Base-by-base conservation (phyloP, 257 asterid genomes). In the Plantago ovata region DNA sequence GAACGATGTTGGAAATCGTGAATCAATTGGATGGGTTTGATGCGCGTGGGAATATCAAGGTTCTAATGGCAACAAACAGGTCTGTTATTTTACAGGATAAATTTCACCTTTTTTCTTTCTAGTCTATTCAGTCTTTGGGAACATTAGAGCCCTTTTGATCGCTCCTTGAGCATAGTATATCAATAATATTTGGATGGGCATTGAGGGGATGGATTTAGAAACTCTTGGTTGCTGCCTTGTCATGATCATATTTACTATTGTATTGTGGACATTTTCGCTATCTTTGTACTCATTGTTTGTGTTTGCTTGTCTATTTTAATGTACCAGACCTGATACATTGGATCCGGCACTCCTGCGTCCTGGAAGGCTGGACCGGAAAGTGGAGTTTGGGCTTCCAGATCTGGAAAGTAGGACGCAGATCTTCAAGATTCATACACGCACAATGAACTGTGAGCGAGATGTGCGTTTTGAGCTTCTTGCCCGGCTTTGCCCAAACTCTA, bases 41-140 rank as follows among this genome's bases (percentile, higher is more conserved):
- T 76, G 97, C 98, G 18, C 97, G 97, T 60, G 98, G 98, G 33
- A 92, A 92, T 60, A 92, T 92, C 42, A 92, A 93, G 74, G 98
- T 93, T 63, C 87, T 93, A 5, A 93, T 93, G 98, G 98, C 98
- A 49, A 93, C 98, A 45, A 93, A 93, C 65, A 84, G 98, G 98
- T 88, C 38, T 13, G 64, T 39, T 23, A 22, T 51, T 70, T n/a
- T n/a, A n/a, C n/a, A n/a, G n/a, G n/a, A n/a, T n/a, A n/a, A n/a
- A n/a, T n/a, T n/a, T n/a, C n/a, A n/a, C n/a, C n/a, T n/a, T n/a
- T n/a, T n/a, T n/a, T n/a, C n/a, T n/a, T n/a, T n/a, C n/a, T n/a
- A n/a, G n/a, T n/a, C n/a, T n/a, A n/a, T n/a, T n/a, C n/a, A n/a
- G n/a, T n/a, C n/a, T n/a, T n/a, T n/a, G n/a, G n/a, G n/a, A n/a